Evolutionary conservation across 2,329 filamentous ascomycete genomes (phyloP).

Genomic region (Aspergillus bombycis): DNA sequence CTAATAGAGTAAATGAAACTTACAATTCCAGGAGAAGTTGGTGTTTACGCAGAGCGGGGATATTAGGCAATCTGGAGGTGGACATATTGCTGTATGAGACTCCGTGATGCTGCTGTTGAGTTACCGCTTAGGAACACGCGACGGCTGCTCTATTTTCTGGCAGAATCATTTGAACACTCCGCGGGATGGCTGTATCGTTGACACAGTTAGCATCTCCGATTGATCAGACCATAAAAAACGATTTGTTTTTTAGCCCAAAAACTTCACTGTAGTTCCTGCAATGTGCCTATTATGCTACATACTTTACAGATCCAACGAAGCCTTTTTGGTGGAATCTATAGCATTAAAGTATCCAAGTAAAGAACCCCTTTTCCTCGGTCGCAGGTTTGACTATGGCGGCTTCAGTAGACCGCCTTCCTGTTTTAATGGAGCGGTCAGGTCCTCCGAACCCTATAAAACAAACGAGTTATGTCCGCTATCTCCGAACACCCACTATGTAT

Average conservation of each 20-base stretch:
- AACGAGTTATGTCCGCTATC: constrained; percentile 16
- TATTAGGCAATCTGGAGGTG: constrained; percentile 39
- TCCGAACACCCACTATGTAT: constrained; percentile 4
- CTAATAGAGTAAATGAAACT: constrained; percentile 33
- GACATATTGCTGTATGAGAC: constrained; percentile 19
- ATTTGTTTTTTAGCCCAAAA: not conserved
- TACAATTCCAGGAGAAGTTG: constrained; percentile 83
- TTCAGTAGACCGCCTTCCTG: not conserved
- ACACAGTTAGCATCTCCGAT: not conserved
- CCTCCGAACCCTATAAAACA: not conserved
- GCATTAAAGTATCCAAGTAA: not conserved
- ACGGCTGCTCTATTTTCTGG: not conserved
- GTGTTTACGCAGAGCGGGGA: constrained; percentile 67
- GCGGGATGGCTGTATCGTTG: not conserved
- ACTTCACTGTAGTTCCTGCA: not conserved
- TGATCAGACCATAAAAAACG: not conserved
- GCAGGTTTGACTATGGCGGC: not conserved
- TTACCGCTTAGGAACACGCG: not conserved
- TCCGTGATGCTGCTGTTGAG: not conserved
- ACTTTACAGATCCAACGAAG: not conserved
- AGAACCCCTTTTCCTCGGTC: not conserved
- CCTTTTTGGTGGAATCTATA: not conserved
- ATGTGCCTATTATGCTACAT: not conserved
- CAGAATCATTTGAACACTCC: not conserved
- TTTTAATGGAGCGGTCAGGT: not conserved